Percentiles rank a stretch among this genome's conserved stretches.
phyloP scores from a whole-genome alignment of 1,284 basidiomycete species.

The Porogramme epimiltina region DNA sequence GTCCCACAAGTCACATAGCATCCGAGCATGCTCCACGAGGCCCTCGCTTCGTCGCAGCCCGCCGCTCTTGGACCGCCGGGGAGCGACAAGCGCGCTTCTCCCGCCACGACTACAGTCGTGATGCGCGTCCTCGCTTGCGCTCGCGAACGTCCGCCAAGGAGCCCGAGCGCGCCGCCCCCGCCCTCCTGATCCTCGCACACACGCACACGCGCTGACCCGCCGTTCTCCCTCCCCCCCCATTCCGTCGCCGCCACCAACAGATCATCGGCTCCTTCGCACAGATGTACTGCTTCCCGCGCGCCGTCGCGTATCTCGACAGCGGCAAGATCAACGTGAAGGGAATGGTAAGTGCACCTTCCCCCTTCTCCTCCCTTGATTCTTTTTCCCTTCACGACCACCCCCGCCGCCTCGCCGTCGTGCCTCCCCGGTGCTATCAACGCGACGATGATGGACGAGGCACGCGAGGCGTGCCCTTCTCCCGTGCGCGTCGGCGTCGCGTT shows the following conservation, averaged over 20 bases:
- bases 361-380: neutral
- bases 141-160: no score
- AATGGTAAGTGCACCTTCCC: slow-evolving; percentile 54
- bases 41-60: neutral
- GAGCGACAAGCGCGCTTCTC: neutral
- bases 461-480: neutral
- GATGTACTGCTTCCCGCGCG: slow-evolving; percentile 85
- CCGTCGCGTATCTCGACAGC: slow-evolving; percentile 84
- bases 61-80: no score
- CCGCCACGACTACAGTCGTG: neutral
- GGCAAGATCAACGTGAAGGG: slow-evolving; percentile 83
- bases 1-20: no score
- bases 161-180: neutral
- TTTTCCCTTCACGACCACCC: neutral
- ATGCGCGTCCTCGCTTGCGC: no score
- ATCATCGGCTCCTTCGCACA: slow-evolving; percentile 89
- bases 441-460: neutral
- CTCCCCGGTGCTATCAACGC: no score
- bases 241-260: slow-evolving; percentile 34
- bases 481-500: neutral
- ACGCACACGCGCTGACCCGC: neutral
- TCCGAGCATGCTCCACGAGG: no score
- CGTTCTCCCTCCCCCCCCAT: neutral
- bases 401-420: no score
- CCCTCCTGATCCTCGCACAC: no score